Evolutionary conservation across 192 early-diverging fungal species (phyloP), one percentile per base, ranked within the genome.

Genomic region (Ambispora gerdemannii): DNA sequence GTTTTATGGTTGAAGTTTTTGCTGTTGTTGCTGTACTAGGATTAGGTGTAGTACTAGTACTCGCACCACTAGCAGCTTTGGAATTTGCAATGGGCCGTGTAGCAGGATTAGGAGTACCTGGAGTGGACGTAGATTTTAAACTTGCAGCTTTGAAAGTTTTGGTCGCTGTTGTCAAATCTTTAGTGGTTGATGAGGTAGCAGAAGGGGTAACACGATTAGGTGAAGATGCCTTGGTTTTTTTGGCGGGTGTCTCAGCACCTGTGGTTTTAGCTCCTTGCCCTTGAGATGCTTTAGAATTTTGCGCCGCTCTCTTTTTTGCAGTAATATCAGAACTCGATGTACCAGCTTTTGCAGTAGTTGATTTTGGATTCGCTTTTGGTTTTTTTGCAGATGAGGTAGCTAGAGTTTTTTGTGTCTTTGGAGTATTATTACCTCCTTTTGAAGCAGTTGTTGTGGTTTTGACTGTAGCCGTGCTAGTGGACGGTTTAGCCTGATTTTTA

Each of bases 361-460:
- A 22, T 50, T 50, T 22, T 15, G 27, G 8, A 58, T 20, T 4
- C 47, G 50, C 1, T 20, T 25, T 25, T 50, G 47, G 64, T 15
- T 27, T 43, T 47, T 36, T 20, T 8, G 31, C 53, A 36, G 52
- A 3, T 19, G 25, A 32, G 7, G 68, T 31, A n/a, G 3, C 74
- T 25, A 22, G 24, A 22, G 53, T 72, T 22, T 59, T 60, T n/a
- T n/a, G n/a, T 6, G 63, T 73, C 17, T 49, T 75, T 24, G 47
- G n/a, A n/a, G 55, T 15, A 33, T 33, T 30, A 56, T 11, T 31
- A 19, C 47, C 31, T 68, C 63, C 15, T 70, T 74, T 53, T 50
- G 56, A 24, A 56, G 68, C 30, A 33, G 69, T 35, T 70, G 63
- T 22, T 69, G 51, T 15, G 69, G 69, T 60, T 72, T 69, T 34